Base-by-base conservation (phyloP, 345 rosid genomes). In the Moricandia arvensis region DNA sequence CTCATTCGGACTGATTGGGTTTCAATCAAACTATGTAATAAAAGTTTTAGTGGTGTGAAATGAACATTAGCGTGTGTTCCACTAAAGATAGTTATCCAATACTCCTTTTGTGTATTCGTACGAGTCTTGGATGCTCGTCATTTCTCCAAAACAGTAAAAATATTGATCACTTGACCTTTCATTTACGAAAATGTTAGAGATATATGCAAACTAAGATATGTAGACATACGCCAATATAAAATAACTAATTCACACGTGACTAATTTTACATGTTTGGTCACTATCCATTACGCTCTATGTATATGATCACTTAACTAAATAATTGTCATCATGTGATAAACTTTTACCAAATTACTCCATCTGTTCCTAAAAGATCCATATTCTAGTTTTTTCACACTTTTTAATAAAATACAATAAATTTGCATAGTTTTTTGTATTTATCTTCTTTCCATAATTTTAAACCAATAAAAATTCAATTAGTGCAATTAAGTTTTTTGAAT, bases 231-330 rank as follows among this genome's bases (percentile, higher is more conserved):
- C 51, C 17, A 45, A 45, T 45, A 59, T 59, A 29, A 59, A 59
- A 29, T 59, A 59, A 58, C 34, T 58, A 58, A 26, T 1, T 29
- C 16, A 7, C 63, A 59, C 18, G 63, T 11, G 59, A 12, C 11
- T 57, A 26, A 12, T 26, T 57, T 21, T 26, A 26, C 61, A 11
- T 57, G 63, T 68, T 68, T 68, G 61, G 72, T 18, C 61, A 17
- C 17, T 24, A 57, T 26, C 33, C 60, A 57, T 0, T 31, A 66
- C 15, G 21, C 41, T 15, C 29, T 11, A 49, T 31, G 3, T 1
- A 1, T 29, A 27, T 27, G 29, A 51, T 68, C 27, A 51, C 33
- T 31, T 31, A 49, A 11, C 24, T 31, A 33, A 16, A 33, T 53
- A 8, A 34, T 68, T 8, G 12, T 53, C 63, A 21, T 55, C n/a